Evolutionary conservation across 257 asterid species (phyloP).

Genomic region (Solanum corneliomulleri): DNA sequence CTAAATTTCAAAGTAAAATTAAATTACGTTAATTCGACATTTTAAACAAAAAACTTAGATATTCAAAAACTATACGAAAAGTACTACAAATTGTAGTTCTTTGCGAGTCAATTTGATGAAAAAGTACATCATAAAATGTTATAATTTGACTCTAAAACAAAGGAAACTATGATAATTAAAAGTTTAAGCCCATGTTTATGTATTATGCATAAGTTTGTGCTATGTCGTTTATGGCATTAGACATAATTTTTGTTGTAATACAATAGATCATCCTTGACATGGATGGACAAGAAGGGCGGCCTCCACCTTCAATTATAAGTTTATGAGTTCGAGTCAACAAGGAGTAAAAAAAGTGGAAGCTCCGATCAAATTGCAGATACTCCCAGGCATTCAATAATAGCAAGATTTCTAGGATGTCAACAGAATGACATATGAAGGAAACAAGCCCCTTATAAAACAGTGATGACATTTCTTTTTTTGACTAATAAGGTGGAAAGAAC

Average conservation of each 20-base stretch:
- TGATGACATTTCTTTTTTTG: neutral
- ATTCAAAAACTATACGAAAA: too few relatives aligned
- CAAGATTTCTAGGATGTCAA: neutral
- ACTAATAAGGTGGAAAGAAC: constrained; percentile 40
- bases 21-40: too few relatives aligned
- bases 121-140: too few relatives aligned
- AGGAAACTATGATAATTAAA: too few relatives aligned
- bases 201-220: neutral
- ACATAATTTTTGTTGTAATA: neutral
- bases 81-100: too few relatives aligned
- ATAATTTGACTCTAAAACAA: too few relatives aligned
- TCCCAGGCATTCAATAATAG: neutral
- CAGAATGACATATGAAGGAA: neutral
- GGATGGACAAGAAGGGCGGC: neutral
- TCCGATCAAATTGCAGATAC: neutral
- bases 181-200: too few relatives aligned
- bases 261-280: neutral
- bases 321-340: neutral
- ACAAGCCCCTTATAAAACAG: neutral
- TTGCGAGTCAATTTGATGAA: too few relatives aligned
- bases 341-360: neutral
- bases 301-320: neutral
- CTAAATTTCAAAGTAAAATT: too few relatives aligned
- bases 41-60: too few relatives aligned
- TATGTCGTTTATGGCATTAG: neutral